Evolutionary conservation across 441 rosid species (phyloP).

Genomic region (Jatropha multifida): DNA sequence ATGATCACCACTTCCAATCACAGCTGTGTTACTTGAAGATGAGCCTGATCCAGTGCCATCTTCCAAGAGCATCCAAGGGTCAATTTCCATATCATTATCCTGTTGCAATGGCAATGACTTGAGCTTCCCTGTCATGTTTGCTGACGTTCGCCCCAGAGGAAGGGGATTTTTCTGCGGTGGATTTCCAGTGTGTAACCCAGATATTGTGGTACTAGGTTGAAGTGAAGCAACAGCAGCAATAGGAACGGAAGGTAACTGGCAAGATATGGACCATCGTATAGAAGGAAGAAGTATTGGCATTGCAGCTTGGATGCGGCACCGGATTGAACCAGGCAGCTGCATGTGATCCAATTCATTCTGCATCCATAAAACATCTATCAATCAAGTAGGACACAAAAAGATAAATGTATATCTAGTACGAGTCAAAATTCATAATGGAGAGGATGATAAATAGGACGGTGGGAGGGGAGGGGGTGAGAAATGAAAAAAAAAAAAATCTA

Average conservation of each 20-base stretch:
- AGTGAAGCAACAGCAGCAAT: slow-evolving; percentile 55
- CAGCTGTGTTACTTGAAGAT: slow-evolving; percentile 52
- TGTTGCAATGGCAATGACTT: slow-evolving; percentile 50
- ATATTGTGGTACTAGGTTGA: slow-evolving; percentile 50
- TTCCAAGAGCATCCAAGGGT: slow-evolving; percentile 96
- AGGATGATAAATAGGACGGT: not conserved
- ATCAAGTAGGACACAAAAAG: too few relatives aligned
- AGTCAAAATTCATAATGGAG: not conserved
- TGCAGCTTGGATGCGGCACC: slow-evolving; percentile 96
- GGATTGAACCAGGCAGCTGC: slow-evolving; percentile 85
- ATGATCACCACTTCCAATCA: slow-evolving; percentile 58
- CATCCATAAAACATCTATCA: slow-evolving; percentile 28
- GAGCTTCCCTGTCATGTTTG: slow-evolving; percentile 47
- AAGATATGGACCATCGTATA: slow-evolving; percentile 54
- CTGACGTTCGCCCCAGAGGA: slow-evolving; percentile 42
- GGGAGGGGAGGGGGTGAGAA: too few relatives aligned
- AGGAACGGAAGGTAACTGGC: slow-evolving; percentile 77
- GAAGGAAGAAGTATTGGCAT: slow-evolving; percentile 82
- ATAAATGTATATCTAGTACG: too few relatives aligned
- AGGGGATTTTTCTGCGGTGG: slow-evolving; percentile 43
- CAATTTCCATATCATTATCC: slow-evolving; percentile 70
- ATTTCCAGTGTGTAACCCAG: slow-evolving; percentile 44
- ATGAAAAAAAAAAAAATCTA: not conserved
- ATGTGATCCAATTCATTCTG: slow-evolving; percentile 91
- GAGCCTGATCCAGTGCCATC: slow-evolving; percentile 83